phyloP scores from a whole-genome alignment of 345 rosid genomes.

The Lenwebbia sp. region DNA sequence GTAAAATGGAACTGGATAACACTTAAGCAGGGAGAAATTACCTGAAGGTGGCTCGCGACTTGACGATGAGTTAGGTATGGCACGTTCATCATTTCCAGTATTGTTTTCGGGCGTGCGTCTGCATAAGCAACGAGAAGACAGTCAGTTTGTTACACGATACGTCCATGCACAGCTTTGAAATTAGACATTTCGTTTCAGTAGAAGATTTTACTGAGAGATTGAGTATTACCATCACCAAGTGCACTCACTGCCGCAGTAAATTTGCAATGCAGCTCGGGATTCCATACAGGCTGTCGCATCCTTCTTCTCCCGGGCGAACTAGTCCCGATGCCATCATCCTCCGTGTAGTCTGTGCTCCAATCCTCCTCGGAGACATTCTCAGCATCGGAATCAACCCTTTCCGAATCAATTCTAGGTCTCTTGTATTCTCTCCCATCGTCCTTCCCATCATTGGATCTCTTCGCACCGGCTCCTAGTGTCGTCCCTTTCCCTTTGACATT shows the following conservation, averaged over 20 bases:
- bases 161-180: background rate
- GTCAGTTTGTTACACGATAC: background rate
- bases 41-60: conserved; percentile 60
- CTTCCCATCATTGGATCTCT: background rate
- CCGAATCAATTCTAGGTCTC: background rate
- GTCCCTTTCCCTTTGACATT: background rate
- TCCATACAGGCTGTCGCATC: conserved; percentile 17
- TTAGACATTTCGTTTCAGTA: conserved; percentile 5
- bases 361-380: background rate
- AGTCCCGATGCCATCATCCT: background rate
- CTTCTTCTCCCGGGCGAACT: background rate
- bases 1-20: background rate
- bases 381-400: background rate
- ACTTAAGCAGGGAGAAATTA: background rate
- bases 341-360: background rate
- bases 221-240: conserved; percentile 16
- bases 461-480: background rate
- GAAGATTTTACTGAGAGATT: background rate
- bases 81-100: conserved; percentile 28
- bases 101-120: conserved; percentile 37
- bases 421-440: background rate
- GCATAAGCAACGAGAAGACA: background rate
- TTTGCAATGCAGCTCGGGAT: conserved; percentile 23
- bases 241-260: conserved; percentile 22
- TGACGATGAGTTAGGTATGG: conserved; percentile 33